Evolutionary conservation across 177 flowering plant genomes (phyloP).

Genomic region (Vitis hybrid): DNA sequence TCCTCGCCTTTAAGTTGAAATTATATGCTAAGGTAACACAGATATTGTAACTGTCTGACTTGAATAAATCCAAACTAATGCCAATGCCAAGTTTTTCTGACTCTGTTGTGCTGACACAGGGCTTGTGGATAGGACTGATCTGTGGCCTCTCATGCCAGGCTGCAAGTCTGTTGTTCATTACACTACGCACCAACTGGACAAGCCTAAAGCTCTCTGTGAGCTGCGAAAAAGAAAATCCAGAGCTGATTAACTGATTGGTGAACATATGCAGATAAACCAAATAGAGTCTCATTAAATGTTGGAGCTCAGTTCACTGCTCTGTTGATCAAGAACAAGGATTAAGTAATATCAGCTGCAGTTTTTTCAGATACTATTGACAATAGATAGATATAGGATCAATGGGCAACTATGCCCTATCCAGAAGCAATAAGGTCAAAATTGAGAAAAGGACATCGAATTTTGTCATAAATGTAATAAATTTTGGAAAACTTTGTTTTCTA

Average conservation of each 20-base stretch:
- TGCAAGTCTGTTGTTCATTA: conserved; percentile 44
- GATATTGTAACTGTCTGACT: not conserved
- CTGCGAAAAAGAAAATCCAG: conserved; percentile 5
- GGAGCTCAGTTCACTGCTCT: no score
- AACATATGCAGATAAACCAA: no score
- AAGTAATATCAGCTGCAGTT: no score
- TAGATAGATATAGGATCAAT: no score
- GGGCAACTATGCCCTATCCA: no score
- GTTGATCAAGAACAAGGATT: no score
- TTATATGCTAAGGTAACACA: conserved; percentile 55
- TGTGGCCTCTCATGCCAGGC: conserved; percentile 68
- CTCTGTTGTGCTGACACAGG: conserved; percentile 39
- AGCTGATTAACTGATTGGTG: not conserved
- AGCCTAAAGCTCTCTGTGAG: conserved; percentile 26
- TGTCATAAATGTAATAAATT: no score
- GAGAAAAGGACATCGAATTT: no score
- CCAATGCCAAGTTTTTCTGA: not conserved
- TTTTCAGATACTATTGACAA: no score
- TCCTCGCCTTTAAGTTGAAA: conserved; percentile 52
- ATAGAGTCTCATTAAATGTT: no score
- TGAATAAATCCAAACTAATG: not conserved
- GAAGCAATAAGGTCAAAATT: no score
- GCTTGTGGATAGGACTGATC: conserved; percentile 83
- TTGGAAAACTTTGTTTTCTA: no score
- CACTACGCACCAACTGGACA: conserved; percentile 52